Percentiles rank a stretch among this genome's conserved stretches.
Evolutionary conservation across 257 asterid species (phyloP).

Genomic region (Solanum dulcamara): DNA sequence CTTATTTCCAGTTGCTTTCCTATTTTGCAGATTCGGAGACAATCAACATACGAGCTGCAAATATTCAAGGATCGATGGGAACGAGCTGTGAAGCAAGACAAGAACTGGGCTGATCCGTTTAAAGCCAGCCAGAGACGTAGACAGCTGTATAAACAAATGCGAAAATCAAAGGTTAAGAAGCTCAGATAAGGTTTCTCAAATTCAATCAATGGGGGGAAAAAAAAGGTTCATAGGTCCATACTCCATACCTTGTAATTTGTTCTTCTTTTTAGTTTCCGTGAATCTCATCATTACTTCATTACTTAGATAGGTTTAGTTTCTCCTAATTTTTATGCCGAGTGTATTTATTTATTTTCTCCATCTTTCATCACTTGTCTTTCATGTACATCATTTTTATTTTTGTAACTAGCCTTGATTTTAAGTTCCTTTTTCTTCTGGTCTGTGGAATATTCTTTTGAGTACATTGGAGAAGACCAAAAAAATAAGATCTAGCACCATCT

Average conservation of each 20-base stretch:
- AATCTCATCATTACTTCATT: conserved; percentile 12
- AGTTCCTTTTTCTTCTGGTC: not conserved
- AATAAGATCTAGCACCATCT: no score
- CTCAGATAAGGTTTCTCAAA: not conserved
- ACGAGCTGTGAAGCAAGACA: conserved; percentile 54
- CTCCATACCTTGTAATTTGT: conserved; percentile 7
- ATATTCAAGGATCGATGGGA: conserved; percentile 77
- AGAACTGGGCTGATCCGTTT: conserved; percentile 69
- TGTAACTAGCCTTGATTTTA: not conserved
- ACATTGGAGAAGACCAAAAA: not conserved
- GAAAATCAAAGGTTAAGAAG: conserved; percentile 17
- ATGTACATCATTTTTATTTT: not conserved
- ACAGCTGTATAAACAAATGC: conserved; percentile 16
- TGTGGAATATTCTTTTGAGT: not conserved
- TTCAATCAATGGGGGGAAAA: not conserved
- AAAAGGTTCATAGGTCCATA: not conserved
- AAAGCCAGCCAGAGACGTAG: conserved; percentile 8
- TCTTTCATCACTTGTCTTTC: not conserved
- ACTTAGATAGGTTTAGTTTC: not conserved
- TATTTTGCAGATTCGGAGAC: conserved; percentile 5
- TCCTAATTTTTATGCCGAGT: not conserved
- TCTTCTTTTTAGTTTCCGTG: not conserved
- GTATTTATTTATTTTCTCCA: not conserved
- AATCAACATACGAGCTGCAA: conserved; percentile 53
- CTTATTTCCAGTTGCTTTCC: not conserved